Base-by-base conservation (phyloP, 163 green algal genomes). In the Scenedesmus sp. region DNA sequence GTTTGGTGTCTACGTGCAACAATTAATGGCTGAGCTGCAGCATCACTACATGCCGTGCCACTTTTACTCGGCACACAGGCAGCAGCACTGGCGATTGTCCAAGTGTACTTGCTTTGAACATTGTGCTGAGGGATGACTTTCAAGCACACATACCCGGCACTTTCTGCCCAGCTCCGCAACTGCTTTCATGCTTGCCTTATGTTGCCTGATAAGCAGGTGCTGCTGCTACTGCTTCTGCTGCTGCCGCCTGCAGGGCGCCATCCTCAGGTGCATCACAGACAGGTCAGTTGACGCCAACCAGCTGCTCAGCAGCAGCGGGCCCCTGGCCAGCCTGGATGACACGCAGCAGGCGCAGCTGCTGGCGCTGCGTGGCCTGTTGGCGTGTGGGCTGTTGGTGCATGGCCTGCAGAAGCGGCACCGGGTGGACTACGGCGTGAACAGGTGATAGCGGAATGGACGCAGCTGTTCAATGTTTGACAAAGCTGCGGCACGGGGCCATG, bases 301-400 rank as follows among this genome's bases (percentile, higher is more conserved):
- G 26, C 56, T 10, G 40, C 37, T 30, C 35, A 59, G 37, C 56
- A 43, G 43, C 30, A 42, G n/a, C 33, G 16, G 56, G 12, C 13
- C 24, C 40, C 35, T 76, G 73, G 49, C 49, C 13, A 30, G 53
- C 24, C 76, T 95, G 46, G 37, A 24, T 13, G 84, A 90, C 15
- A 83, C 92, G 6, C 37, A 94, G 87, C 44, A 53, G 37, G 68
- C 53, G 0, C 81, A 94, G 33, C 46, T 96, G 91, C 91, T 96
- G 85, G 92, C 85, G 16, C 85, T 96, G 84, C 76, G 95, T 10
- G 95, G 95, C 33, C 90, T 97, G 87, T 92, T 97, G 78, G 93
- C 83, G 0, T 92, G 73, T 37, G 80, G 72, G 37, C 59, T 96
- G 87, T 88, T 96, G 40, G 24, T 92, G 91, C 93, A 96, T 49